These are phyloP conservation scores for Thermothielavioides terrestris DNA, from an alignment of 495 filamentous ascomycete species.

Conservation along the genomic window DNA sequence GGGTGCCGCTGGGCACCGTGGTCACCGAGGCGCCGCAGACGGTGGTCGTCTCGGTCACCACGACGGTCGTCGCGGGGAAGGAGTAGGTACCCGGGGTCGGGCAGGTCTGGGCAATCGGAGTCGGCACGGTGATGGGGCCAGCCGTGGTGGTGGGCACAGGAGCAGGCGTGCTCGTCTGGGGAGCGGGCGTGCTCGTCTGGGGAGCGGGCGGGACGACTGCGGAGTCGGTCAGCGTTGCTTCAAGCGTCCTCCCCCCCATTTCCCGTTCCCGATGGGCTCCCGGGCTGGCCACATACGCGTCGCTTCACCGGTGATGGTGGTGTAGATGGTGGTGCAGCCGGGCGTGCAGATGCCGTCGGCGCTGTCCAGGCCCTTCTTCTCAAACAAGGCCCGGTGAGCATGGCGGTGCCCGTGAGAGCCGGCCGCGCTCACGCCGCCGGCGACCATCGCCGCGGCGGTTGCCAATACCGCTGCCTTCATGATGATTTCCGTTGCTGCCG, in stretches of 20 bases:
- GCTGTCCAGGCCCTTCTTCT: conserved; percentile 35
- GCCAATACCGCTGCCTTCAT: conserved; percentile 64
- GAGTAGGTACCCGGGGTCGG: conserved; percentile 68
- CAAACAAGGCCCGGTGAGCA: conserved; percentile 53
- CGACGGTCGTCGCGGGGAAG: conserved; percentile 67
- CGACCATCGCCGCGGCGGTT: conserved; percentile 57
- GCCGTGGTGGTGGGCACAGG: conserved; percentile 16
- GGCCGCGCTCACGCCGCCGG: conserved; percentile 47
- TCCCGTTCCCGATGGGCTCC: too few species aligned
- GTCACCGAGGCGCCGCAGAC: conserved; percentile 59
- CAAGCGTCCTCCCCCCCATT: background rate
- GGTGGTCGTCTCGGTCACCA: conserved; percentile 55
- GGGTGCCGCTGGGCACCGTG: conserved; percentile 52
- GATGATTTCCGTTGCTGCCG: conserved; percentile 12
- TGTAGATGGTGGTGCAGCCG: conserved; percentile 59
- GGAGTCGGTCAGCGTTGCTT: background rate
- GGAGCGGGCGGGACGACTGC: conserved; percentile 30
- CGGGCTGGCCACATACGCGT: conserved; percentile 41
- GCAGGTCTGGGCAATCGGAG: conserved; percentile 57
- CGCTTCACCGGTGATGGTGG: conserved; percentile 49
- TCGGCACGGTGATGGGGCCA: conserved; percentile 46
- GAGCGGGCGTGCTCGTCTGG: conserved; percentile 17
- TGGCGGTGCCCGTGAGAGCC: conserved; percentile 44
- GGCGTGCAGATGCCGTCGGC: conserved; percentile 42
- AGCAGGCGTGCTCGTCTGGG: background rate